A percentile compares a stretch with the other conserved stretches of the same genome.
These are phyloP conservation scores for Marasmius sp. DNA, from an alignment of 1,284 basidiomycete genomes.

Conservation along the genomic window DNA sequence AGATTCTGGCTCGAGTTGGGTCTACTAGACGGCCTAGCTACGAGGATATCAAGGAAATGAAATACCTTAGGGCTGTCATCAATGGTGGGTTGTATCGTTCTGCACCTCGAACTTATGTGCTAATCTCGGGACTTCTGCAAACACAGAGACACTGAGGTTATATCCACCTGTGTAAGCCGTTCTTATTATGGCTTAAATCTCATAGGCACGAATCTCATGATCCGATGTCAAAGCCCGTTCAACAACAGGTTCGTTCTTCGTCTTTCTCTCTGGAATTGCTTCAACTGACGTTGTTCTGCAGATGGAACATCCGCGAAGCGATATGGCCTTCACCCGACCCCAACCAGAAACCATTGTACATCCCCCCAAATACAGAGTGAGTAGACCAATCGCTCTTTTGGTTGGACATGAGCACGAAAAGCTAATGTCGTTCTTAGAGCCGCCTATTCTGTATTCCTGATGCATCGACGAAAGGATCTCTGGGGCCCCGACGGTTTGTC, in stretches of 20 bases:
- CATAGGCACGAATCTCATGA: neutral
- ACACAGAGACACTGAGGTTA: constrained; percentile 25
- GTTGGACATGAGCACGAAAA: neutral
- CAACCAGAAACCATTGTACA: constrained; percentile 28
- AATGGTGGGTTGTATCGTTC: constrained; percentile 41
- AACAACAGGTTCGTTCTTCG: neutral
- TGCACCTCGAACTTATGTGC: neutral
- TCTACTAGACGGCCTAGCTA: constrained; percentile 44
- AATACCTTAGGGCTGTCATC: constrained; percentile 57
- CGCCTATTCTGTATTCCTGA: constrained; percentile 43
- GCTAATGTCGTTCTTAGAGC: neutral
- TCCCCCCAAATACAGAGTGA: constrained; percentile 31
- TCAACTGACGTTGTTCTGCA: constrained; percentile 6
- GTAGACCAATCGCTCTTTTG: neutral
- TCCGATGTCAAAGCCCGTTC: neutral
- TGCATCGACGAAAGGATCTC: constrained; percentile 52
- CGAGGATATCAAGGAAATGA: constrained; percentile 57
- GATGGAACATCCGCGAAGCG: constrained; percentile 22
- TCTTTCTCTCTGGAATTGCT: neutral
- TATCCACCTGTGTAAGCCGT: constrained; percentile 27
- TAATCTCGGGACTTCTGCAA: neutral
- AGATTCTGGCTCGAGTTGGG: constrained; percentile 52
- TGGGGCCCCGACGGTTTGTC: constrained; percentile 52
- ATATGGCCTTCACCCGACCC: constrained; percentile 29
- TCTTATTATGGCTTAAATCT: neutral